Evolutionary conservation across 1,139 yeast species (phyloP), one percentile per base, ranked within the genome.

Genomic region (Scheffersomyces quercinus): DNA sequence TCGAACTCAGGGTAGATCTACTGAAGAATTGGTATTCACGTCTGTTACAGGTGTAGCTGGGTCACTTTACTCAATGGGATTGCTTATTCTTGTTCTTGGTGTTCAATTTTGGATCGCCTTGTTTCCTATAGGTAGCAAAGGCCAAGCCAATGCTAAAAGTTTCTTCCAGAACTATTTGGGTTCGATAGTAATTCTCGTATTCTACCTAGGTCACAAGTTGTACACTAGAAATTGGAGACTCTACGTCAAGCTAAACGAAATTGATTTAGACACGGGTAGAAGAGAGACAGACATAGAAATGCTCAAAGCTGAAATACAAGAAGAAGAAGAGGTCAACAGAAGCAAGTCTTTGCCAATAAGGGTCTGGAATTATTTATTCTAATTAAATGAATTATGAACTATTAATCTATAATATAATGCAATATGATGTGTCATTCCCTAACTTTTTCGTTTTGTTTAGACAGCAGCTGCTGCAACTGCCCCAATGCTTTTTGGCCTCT

Each of bases 131-230:
- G 63, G 63, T 3, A 55, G 59, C 16, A 42, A 53, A 20, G 62
- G 63, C 3, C 44, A 54, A 5, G 58, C 73, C 1, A 51, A 58
- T 46, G 75, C 69, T 1, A 55, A 56, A 37, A 58, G 51, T 46
- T 70, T 70, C 49, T 70, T 70, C 55, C 66, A 69, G 48, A 68
- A 67, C 46, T 70, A 69, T 49, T 59, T 70, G 44, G 73, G 73
- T 6, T 61, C 64, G 2, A 49, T 68, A 10, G 72, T 70, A 5
- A 61, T 70, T 10, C 30, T 63, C 20, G 46, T 65, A 2, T 68
- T 70, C 46, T 70, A 68, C 51, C 32, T 66, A 24, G 65, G 64
- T 28, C 75, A 70, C 48, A 68, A 68, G 42, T 8, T 68, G 15
- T 64, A 48, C 46, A 53, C 65, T n/a, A 59, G 60, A 46, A 67